phyloP scores from a whole-genome alignment of 2,329 filamentous ascomycete genomes.

The Microcyclospora tardicrescens region DNA sequence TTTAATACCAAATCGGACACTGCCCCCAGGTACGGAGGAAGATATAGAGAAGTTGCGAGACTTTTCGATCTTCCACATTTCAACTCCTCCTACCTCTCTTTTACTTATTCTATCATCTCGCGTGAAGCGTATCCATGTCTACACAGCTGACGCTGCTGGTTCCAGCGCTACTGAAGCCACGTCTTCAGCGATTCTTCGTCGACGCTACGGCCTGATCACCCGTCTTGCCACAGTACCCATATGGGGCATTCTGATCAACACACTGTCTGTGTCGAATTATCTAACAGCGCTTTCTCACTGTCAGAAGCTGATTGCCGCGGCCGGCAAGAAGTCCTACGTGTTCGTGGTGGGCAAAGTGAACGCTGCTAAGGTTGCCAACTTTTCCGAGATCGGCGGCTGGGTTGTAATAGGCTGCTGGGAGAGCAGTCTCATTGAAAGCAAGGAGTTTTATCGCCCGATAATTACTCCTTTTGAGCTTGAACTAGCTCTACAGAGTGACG shows the following conservation, averaged over 20 bases:
- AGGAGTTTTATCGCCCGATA: constrained; percentile 76
- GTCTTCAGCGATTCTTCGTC: constrained; percentile 52
- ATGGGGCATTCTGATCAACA: constrained; percentile 92
- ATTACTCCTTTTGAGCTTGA: constrained; percentile 91
- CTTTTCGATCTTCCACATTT: constrained; percentile 74
- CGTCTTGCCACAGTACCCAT: constrained; percentile 68
- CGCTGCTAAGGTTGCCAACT: constrained; percentile 90
- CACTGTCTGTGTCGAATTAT: constrained; percentile 83
- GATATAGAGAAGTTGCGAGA: constrained; percentile 41
- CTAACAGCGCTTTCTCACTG: constrained; percentile 65
- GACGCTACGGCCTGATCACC: constrained; percentile 78
- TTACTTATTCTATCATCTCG: constrained; percentile 78
- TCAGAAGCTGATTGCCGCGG: constrained; percentile 56
- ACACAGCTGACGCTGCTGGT: constrained; percentile 40
- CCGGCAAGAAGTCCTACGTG: constrained; percentile 90
- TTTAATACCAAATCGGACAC: constrained; percentile 68
- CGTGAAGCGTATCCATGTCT: constrained; percentile 66
- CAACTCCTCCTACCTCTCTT: constrained; percentile 65
- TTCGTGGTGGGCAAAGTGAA: constrained; percentile 96
- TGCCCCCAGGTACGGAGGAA: constrained; percentile 40
- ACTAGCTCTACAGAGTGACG: constrained; percentile 61
- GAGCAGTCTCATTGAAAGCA: constrained; percentile 78
- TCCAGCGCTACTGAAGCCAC: constrained; percentile 32
- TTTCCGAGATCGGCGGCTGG: constrained; percentile 90
- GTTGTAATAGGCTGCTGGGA: constrained; percentile 98